Percentiles rank a stretch among this genome's conserved stretches.
Conservation (phyloP, 2,329 filamentous ascomycete genomes). For the Penicillium freii region DNA sequence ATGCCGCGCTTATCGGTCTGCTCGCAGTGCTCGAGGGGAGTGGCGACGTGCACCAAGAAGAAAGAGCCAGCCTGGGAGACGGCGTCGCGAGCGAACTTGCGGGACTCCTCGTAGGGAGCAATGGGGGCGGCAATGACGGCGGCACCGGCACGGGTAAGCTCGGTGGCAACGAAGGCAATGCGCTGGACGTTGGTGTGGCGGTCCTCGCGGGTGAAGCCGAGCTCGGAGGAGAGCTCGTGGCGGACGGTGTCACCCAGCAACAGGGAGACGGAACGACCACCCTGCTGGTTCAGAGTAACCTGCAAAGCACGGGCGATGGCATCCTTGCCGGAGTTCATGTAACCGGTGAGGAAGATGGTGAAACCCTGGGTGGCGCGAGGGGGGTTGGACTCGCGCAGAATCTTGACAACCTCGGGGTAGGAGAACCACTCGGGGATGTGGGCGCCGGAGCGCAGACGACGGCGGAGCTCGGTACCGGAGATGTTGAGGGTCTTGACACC, state of each 20-base stretch:
- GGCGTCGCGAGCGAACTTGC: conserved; percentile 75
- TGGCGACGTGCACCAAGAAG: conserved; percentile 93
- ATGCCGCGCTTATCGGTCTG: conserved; percentile 92
- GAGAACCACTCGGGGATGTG: conserved; percentile 99
- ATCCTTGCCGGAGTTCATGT: conserved; percentile 96
- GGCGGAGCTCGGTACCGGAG: conserved; percentile 84
- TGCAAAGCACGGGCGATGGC: conserved; percentile 93
- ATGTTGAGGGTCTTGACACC: conserved; percentile 86
- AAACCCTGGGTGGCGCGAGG: conserved; percentile 90
- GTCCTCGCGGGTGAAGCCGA: conserved; percentile 91
- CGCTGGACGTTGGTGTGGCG: conserved; percentile 92
- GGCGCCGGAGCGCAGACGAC: conserved; percentile 83
- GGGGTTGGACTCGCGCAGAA: conserved; percentile 94
- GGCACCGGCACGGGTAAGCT: conserved; percentile 87
- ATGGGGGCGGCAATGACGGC: conserved; percentile 97
- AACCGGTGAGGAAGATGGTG: conserved; percentile 96
- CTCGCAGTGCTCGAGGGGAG: conserved; percentile 87
- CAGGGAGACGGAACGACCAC: conserved; percentile 89
- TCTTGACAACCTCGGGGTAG: conserved; percentile 96
- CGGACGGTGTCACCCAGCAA: conserved; percentile 95
- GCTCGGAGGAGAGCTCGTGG: conserved; percentile 85
- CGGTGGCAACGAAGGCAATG: conserved; percentile 92
- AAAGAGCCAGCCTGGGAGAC: conserved; percentile 83
- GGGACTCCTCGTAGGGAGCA: conserved; percentile 80
- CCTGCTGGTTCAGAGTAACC: conserved; percentile 96